A percentile compares a stretch with the other conserved stretches of the same genome.
Evolutionary conservation across 371 early-diverging fungal species (phyloP).

Genomic region (Umbelopsis sp.): DNA sequence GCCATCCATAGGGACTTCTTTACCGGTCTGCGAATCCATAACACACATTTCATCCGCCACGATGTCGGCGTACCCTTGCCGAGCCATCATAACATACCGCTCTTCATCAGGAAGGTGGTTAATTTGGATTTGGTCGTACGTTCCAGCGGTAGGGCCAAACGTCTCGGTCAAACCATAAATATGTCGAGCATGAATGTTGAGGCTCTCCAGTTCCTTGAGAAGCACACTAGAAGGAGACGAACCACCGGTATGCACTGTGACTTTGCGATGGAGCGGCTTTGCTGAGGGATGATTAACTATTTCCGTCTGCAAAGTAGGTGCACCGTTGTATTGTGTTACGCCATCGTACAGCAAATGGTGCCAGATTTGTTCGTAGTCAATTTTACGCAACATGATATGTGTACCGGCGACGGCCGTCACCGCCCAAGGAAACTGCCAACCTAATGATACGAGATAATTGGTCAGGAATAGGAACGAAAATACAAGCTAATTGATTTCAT

Average conservation of each 20-base stretch:
- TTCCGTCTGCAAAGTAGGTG: conserved; percentile 72
- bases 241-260: conserved; percentile 60
- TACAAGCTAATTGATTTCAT: not conserved
- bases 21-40: conserved; percentile 45
- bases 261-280: conserved; percentile 37
- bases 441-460: conserved; percentile 18
- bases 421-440: conserved; percentile 73
- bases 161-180: conserved; percentile 77
- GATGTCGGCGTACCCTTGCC: conserved; percentile 62
- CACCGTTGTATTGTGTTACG: conserved; percentile 68
- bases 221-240: conserved; percentile 63
- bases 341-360: conserved; percentile 46
- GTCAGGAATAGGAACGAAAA: not conserved
- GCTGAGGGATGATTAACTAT: conserved; percentile 61
- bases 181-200: conserved; percentile 63
- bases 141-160: conserved; percentile 55
- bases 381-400: conserved; percentile 61
- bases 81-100: conserved; percentile 46
- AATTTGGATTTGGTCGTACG: conserved; percentile 40
- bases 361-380: conserved; percentile 70
- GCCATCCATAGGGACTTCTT: conserved; percentile 62
- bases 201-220: conserved; percentile 49
- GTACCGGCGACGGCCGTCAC: conserved; percentile 59
- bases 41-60: conserved; percentile 65
- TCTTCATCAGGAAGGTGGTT: conserved; percentile 40